Conservation (phyloP, 306 rosid genomes). For the Vigna hirtella region DNA sequence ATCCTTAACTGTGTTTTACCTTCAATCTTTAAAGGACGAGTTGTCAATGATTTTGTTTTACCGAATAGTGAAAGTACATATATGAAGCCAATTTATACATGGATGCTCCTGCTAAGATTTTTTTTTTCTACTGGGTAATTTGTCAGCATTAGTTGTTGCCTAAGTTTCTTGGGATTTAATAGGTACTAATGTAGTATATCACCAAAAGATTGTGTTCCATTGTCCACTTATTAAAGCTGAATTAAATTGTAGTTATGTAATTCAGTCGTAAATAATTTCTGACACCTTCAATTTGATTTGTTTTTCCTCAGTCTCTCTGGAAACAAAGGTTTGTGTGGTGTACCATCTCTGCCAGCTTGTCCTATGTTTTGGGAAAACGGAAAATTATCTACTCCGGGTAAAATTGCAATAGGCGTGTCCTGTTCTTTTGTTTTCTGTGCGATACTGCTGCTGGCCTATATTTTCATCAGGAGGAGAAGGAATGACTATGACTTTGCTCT, state of each 20-base stretch:
- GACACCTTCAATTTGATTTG: slow-evolving; percentile 26
- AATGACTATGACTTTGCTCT: slow-evolving; percentile 88
- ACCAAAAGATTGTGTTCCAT: not conserved
- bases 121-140: slow-evolving; percentile 1
- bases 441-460: slow-evolving; percentile 64
- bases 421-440: slow-evolving; percentile 59
- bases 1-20: slow-evolving; percentile 8
- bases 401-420: slow-evolving; percentile 81
- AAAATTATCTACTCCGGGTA: slow-evolving; percentile 70
- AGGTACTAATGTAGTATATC: slow-evolving; percentile 11
- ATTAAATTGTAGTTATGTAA: slow-evolving; percentile 23
- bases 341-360: slow-evolving; percentile 74
- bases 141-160: slow-evolving; percentile 31
- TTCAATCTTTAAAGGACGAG: slow-evolving; percentile 1
- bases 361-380: slow-evolving; percentile 91
- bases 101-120: slow-evolving; percentile 1
- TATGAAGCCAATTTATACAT: slow-evolving; percentile 13
- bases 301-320: slow-evolving; percentile 68
- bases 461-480: slow-evolving; percentile 80
- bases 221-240: slow-evolving; percentile 5
- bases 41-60: slow-evolving; percentile 21
- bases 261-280: slow-evolving; percentile 16
- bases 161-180: slow-evolving; percentile 20
- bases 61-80: not conserved
- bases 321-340: slow-evolving; percentile 91